These are phyloP conservation scores for Penicillium coffeae DNA, from an alignment of 495 filamentous ascomycete species.

Conservation along the genomic window DNA sequence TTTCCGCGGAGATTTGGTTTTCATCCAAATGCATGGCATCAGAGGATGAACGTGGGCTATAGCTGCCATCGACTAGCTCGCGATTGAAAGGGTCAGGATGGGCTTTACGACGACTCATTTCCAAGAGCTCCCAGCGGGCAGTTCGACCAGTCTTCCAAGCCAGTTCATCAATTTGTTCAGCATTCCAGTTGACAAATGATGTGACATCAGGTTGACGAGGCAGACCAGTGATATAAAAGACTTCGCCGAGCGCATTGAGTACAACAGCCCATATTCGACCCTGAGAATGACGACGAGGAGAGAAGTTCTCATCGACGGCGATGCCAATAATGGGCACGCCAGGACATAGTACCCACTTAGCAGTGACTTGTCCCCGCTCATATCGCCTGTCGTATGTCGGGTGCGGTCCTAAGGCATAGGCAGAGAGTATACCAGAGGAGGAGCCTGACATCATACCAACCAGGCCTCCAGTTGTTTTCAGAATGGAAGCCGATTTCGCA, in stretches of 20 bases:
- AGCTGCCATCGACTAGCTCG: slow-evolving; percentile 57
- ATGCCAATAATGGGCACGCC: slow-evolving; percentile 89
- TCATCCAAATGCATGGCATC: slow-evolving; percentile 67
- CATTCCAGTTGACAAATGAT: slow-evolving; percentile 24
- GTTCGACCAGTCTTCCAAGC: slow-evolving; percentile 79
- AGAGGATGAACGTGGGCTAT: slow-evolving; percentile 65
- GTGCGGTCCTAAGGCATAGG: slow-evolving; percentile 71
- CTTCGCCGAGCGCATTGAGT: slow-evolving; percentile 87
- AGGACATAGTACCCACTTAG: slow-evolving; percentile 83
- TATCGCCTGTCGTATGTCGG: slow-evolving; percentile 62
- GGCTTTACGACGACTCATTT: slow-evolving; percentile 67
- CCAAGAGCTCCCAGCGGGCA: slow-evolving; percentile 75
- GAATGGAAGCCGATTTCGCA: slow-evolving; percentile 71
- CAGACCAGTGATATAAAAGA: slow-evolving; percentile 74
- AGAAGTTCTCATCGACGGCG: slow-evolving; percentile 78
- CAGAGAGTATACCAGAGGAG: slow-evolving; percentile 77
- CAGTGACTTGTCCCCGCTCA: slow-evolving; percentile 71
- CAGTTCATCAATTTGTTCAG: slow-evolving; percentile 51
- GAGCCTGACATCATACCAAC: slow-evolving; percentile 82
- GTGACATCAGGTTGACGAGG: slow-evolving; percentile 43
- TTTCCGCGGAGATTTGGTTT: slow-evolving; percentile 69
- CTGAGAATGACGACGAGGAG: slow-evolving; percentile 58
- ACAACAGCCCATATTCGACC: slow-evolving; percentile 80
- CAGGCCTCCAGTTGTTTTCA: slow-evolving; percentile 69
- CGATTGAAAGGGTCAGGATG: slow-evolving; percentile 65